Evolutionary conservation across 2,329 filamentous ascomycete genomes (phyloP).

Genomic region (Phyllosticta citriasiana): DNA sequence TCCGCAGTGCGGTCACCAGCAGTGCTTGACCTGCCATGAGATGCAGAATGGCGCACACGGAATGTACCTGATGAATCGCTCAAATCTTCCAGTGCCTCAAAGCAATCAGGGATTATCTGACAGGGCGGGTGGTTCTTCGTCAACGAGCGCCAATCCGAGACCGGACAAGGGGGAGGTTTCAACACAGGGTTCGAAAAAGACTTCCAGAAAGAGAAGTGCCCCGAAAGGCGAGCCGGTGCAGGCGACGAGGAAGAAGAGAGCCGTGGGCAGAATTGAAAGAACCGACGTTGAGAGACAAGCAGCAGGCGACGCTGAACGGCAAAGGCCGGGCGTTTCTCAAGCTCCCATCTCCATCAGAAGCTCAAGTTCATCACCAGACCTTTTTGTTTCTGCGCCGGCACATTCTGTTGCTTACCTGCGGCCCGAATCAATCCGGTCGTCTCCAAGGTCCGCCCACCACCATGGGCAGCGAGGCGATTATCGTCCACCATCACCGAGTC

Average conservation of each 20-base stretch:
- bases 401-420: background rate
- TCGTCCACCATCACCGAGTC: background rate
- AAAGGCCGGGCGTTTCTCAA: background rate
- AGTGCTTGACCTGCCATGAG: constrained; percentile 23
- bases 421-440: background rate
- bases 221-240: background rate
- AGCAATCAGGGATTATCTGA: background rate
- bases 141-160: background rate
- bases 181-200: background rate
- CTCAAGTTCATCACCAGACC: background rate
- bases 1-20: background rate
- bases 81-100: background rate
- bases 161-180: background rate
- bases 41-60: background rate
- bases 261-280: background rate
- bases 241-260: background rate
- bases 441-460: background rate
- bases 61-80: background rate
- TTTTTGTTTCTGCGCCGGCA: background rate
- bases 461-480: background rate
- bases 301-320: background rate
- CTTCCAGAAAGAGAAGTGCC: background rate
- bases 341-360: background rate
- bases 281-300: background rate
- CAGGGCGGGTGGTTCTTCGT: background rate